Base-by-base conservation (phyloP, 768 basidiomycete species). In the Kwoniella heveanensis region DNA sequence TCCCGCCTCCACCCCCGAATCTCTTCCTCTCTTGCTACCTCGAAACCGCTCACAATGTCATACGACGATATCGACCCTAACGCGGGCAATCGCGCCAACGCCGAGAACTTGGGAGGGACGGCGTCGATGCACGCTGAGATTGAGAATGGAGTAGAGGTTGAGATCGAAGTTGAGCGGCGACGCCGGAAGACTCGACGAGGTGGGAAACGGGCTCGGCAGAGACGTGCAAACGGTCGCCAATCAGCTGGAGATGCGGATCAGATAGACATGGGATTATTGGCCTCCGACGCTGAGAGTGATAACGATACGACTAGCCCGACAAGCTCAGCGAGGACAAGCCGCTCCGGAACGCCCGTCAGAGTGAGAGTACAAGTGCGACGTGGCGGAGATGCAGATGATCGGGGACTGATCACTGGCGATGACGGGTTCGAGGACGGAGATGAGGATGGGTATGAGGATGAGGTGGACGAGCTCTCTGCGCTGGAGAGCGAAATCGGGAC, bases 381-480 rank as follows among this genome's bases (percentile, higher is more conserved):
- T 3, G 15, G 17, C 32, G 32, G 32, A 32, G 32, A 32, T 32
- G 7, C 13, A 6, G 32, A 32, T 21, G 63, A 60, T 22, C n/a
- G n/a, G n/a, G n/a, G n/a, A n/a, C n/a, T n/a, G n/a, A n/a, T n/a
- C n/a, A n/a, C n/a, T 30, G 22, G 30, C 5, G 19, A 26, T 7
- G 30, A 30, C 7, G 54, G 24, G 27, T 21, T 50, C 13, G 36
- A 26, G 44, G 55, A 63, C 15, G 54, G 27, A 26, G 63, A 60
- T 22, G 44, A 15, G 0, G 55, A 69, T 32, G 52, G 54, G 21
- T 47, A 66, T 24, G 55, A 57, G 17, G 62, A 70, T 62, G 65
- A 70, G 47, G 62, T 67, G 39, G 68, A 70, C 61, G 58, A 36
- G 30, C 29, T 61, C 2, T 62, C 63, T 10, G 54, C 55, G 37